phyloP scores from a whole-genome alignment of 768 basidiomycete species.

The Rhizopogon rudus region DNA sequence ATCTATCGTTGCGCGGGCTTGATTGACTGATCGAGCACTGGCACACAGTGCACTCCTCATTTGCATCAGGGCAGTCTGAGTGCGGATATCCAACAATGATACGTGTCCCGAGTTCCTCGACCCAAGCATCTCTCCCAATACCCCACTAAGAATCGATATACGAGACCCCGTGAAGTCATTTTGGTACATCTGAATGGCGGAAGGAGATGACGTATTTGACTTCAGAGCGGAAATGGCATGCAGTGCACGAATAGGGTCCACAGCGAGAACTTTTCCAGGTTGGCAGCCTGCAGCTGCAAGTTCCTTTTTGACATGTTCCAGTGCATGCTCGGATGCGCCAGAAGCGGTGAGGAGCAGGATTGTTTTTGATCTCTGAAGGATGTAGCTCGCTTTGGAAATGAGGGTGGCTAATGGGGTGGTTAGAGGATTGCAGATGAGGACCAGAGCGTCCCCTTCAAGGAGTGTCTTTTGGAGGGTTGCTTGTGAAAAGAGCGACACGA shows the following conservation, averaged over 20 bases:
- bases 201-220: slow-evolving; percentile 37
- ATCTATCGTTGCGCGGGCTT: slow-evolving; percentile 30
- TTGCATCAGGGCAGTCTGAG: slow-evolving; percentile 33
- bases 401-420: slow-evolving; percentile 43
- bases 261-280: slow-evolving; percentile 34
- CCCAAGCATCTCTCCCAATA: slow-evolving; percentile 27
- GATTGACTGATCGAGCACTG: slow-evolving; percentile 27
- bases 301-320: slow-evolving; percentile 15
- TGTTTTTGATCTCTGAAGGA: slow-evolving; percentile 34
- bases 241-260: slow-evolving; percentile 58
- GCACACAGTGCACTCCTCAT: slow-evolving; percentile 36
- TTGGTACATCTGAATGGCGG: slow-evolving; percentile 60
- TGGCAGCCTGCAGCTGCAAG: slow-evolving; percentile 18
- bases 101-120: slow-evolving; percentile 1
- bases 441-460: slow-evolving; percentile 52
- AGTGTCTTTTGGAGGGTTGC: slow-evolving; percentile 12
- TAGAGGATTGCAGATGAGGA: slow-evolving; percentile 60
- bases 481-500: slow-evolving; percentile 15
- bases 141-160: slow-evolving; percentile 43
- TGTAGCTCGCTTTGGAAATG: slow-evolving; percentile 11
- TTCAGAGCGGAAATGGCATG: slow-evolving; percentile 46
- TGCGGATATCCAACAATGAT: slow-evolving; percentile 24
- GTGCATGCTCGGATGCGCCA: slow-evolving; percentile 10
- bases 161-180: slow-evolving; percentile 54
- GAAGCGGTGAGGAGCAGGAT: slow-evolving; percentile 39